phyloP scores from a whole-genome alignment of 2,329 filamentous ascomycete genomes.

The Verticillium nonalfalfae region DNA sequence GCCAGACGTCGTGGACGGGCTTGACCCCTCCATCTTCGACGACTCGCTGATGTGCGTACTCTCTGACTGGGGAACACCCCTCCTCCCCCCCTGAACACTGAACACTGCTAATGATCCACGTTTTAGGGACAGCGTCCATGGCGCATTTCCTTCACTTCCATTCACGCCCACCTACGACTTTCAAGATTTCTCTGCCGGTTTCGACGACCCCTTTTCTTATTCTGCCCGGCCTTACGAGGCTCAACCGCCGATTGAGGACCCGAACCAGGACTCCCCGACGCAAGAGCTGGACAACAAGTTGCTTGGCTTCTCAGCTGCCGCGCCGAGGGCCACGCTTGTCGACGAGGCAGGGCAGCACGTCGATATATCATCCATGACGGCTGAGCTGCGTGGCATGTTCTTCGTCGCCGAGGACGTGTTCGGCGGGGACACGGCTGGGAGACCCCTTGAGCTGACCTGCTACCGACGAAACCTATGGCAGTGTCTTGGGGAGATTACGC shows the following conservation, averaged over 20 bases:
- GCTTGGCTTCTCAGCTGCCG: constrained; percentile 64
- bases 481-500: constrained; percentile 78
- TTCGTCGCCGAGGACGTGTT: constrained; percentile 80
- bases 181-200: constrained; percentile 53
- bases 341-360: constrained; percentile 59
- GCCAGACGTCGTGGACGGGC: constrained; percentile 38
- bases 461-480: constrained; percentile 94
- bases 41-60: constrained; percentile 48
- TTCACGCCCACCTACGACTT: constrained; percentile 57
- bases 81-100: neutral
- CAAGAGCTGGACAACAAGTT: constrained; percentile 62
- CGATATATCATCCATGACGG: constrained; percentile 56
- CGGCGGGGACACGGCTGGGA: constrained; percentile 46
- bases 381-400: constrained; percentile 83
- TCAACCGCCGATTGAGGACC: constrained; percentile 33
- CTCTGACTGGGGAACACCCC: neutral
- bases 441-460: constrained; percentile 80
- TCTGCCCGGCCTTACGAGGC: constrained; percentile 41
- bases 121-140: constrained; percentile 34
- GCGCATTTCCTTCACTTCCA: constrained; percentile 34
- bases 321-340: constrained; percentile 53
- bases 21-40: constrained; percentile 47
- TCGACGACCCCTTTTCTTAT: constrained; percentile 61
- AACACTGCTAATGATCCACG: neutral
- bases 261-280: constrained; percentile 41